Conservation (phyloP, 169 alveolate genomes). For the Eimeria mitis region DNA sequence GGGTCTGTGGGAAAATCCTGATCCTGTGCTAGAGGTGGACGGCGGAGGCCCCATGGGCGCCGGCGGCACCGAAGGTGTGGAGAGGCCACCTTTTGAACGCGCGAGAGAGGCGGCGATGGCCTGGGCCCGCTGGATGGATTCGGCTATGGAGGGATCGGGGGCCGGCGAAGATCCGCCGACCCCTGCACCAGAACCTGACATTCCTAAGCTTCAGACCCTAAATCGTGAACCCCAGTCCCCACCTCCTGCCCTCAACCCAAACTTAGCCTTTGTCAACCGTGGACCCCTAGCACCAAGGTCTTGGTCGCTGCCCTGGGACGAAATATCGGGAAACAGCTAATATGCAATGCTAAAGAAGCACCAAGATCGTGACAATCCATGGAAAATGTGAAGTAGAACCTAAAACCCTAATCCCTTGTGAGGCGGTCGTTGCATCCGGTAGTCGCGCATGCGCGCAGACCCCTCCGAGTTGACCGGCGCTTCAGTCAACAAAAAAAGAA, state of each 20-base stretch:
- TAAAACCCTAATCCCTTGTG: neutral
- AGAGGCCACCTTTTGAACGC: conserved; percentile 44
- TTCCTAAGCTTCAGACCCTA: neutral
- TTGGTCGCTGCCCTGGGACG: neutral
- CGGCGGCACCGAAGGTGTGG: conserved; percentile 39
- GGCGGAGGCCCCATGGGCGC: conserved; percentile 40
- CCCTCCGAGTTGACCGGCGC: neutral
- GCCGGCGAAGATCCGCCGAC: conserved; percentile 50
- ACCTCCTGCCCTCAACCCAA: neutral
- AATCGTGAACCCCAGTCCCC: neutral
- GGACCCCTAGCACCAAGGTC: neutral
- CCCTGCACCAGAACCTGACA: conserved; percentile 53
- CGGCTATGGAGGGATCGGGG: conserved; percentile 65
- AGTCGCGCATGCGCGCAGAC: neutral
- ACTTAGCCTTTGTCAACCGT: neutral
- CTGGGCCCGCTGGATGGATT: conserved; percentile 72
- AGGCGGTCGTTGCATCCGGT: neutral
- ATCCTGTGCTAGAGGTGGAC: conserved; percentile 11
- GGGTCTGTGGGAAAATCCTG: conserved; percentile 63
- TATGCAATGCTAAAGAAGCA: neutral
- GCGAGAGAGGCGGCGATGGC: conserved; percentile 73
- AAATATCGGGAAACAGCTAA: neutral
- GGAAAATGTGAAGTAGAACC: neutral
- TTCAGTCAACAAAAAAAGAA: neutral
- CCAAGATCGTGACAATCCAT: neutral